Evolutionary conservation across 768 basidiomycete genomes (phyloP).

Genomic region (Pisolithus microcarpus): DNA sequence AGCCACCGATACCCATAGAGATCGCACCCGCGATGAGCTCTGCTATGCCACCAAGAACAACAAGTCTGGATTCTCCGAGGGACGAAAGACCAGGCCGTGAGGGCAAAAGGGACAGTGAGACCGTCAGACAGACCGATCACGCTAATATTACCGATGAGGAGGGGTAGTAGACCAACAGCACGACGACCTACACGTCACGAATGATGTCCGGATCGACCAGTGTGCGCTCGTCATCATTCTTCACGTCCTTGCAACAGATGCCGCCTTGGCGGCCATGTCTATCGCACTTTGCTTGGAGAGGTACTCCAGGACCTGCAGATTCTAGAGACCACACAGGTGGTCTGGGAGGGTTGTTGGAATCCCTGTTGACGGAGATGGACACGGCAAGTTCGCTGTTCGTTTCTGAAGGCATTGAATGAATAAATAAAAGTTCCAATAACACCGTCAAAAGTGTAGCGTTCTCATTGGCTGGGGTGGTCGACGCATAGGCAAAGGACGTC

Average conservation of each 20-base stretch:
- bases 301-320: slow-evolving; percentile 32
- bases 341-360: slow-evolving; percentile 18
- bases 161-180: not conserved
- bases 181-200: slow-evolving; percentile 67
- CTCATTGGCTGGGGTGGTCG: no score
- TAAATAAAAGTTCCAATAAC: no score
- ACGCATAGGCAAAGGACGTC: no score
- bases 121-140: slow-evolving; percentile 87
- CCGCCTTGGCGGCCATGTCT: slow-evolving; percentile 48
- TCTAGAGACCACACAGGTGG: slow-evolving; percentile 65
- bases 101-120: slow-evolving; percentile 85
- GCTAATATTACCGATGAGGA: slow-evolving; percentile 30
- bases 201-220: slow-evolving; percentile 84
- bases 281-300: slow-evolving; percentile 54
- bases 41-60: slow-evolving; percentile 89
- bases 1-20: slow-evolving; percentile 99
- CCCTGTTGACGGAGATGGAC: slow-evolving; percentile 14
- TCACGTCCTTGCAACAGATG: slow-evolving; percentile 87
- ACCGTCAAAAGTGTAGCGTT: no score
- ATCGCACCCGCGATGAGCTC: slow-evolving; percentile 96
- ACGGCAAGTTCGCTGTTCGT: slow-evolving; percentile 9
- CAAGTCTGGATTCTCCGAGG: slow-evolving; percentile 80
- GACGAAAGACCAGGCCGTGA: slow-evolving; percentile 86
- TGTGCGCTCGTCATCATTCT: slow-evolving; percentile 65
- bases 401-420: slow-evolving; percentile 3